Conservation (phyloP, 257 asterid genomes). For the Vinca minor region DNA sequence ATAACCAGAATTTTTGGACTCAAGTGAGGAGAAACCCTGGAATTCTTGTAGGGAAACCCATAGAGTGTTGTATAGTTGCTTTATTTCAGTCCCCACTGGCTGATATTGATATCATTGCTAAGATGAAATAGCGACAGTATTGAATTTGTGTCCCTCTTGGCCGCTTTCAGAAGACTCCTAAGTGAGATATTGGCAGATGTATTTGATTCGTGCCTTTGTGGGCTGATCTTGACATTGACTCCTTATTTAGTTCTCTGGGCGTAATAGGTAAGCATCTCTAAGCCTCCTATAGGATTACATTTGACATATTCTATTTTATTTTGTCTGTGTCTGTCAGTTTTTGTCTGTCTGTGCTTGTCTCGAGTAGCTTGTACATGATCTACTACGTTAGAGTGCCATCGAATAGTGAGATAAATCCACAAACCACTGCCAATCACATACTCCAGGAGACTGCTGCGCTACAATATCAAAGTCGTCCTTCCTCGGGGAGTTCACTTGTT, state of each 20-base stretch:
- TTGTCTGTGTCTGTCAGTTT: not conserved
- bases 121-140: not conserved
- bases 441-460: constrained; percentile 3
- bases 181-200: not conserved
- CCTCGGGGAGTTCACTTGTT: not conserved
- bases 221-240: not conserved
- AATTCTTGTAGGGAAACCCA: not conserved
- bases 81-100: no score
- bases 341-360: no score
- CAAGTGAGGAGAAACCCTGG: constrained; percentile 3
- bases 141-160: no score
- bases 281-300: not conserved
- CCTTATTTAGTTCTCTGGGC: not conserved
- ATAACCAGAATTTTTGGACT: constrained; percentile 11
- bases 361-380: not conserved
- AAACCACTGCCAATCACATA: not conserved
- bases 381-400: not conserved
- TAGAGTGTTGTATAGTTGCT: no score
- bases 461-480: not conserved
- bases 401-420: not conserved
- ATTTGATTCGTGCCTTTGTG: not conserved
- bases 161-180: no score
- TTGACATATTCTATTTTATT: not conserved
- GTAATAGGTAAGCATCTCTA: not conserved
- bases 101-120: not conserved